Conservation (phyloP, 768 basidiomycete species). For the Cubamyces sp. region DNA sequence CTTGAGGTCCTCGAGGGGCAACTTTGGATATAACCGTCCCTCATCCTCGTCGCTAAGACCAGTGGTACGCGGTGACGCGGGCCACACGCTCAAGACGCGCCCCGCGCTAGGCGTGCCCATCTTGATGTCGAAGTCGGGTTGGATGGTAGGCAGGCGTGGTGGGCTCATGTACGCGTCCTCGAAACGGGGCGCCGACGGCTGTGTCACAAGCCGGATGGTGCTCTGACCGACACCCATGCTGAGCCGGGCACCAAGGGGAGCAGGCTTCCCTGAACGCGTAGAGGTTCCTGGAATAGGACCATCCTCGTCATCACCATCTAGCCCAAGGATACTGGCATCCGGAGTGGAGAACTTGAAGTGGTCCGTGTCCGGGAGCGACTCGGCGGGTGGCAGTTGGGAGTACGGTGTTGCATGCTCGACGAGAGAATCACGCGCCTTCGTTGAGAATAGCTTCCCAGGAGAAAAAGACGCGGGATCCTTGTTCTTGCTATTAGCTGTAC, state of each 20-base stretch:
- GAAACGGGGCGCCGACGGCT: slow-evolving; percentile 22
- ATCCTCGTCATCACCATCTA: slow-evolving; percentile 20
- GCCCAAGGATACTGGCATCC: slow-evolving; percentile 28
- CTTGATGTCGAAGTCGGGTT: slow-evolving; percentile 69
- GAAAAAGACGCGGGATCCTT: slow-evolving; percentile 28
- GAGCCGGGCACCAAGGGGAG: slow-evolving; percentile 61
- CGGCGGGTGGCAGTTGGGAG: slow-evolving; percentile 22
- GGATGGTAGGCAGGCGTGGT: slow-evolving; percentile 67
- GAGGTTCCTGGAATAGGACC: slow-evolving; percentile 64
- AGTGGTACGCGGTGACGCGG: slow-evolving; percentile 41
- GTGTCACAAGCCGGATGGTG: slow-evolving; percentile 52
- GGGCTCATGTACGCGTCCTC: slow-evolving; percentile 42
- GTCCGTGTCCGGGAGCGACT: slow-evolving; percentile 28
- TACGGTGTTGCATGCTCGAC: slow-evolving; percentile 26
- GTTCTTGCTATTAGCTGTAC: slow-evolving; percentile 28
- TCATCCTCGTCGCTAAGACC: slow-evolving; percentile 25
- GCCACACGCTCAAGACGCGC: slow-evolving; percentile 41
- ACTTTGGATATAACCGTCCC: slow-evolving; percentile 44
- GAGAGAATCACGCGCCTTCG: slow-evolving; percentile 22
- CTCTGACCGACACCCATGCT: slow-evolving; percentile 51
- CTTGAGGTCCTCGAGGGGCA: slow-evolving; percentile 39
- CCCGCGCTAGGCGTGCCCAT: slow-evolving; percentile 53
- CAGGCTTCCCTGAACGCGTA: slow-evolving; percentile 61
- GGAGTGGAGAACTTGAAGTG: slow-evolving; percentile 51
- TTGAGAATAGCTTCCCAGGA: slow-evolving; percentile 21